Percentiles rank a stretch among this genome's conserved stretches.
These are phyloP conservation scores for Tillandsia fasciculata DNA, from an alignment of 176 grass and related monocot species.

Conservation along the genomic window DNA sequence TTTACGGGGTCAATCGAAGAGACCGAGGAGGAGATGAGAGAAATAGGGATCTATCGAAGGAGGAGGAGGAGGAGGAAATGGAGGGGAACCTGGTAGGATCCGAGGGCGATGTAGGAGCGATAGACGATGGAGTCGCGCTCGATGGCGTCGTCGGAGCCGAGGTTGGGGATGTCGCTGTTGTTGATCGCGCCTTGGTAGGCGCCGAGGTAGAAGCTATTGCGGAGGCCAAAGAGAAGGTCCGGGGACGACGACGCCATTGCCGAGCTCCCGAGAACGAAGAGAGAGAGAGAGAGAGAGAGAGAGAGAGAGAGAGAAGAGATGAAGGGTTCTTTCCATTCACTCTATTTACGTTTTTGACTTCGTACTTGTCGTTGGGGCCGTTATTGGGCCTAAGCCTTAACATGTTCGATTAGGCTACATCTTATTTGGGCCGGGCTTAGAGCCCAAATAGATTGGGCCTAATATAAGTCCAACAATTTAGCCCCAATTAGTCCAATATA, in stretches of 20 bases:
- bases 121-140: slow-evolving; percentile 87
- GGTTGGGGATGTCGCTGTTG: slow-evolving; percentile 74
- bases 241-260: slow-evolving; percentile 41
- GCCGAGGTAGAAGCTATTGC: slow-evolving; percentile 94
- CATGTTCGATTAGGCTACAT: too few species aligned
- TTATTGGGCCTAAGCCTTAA: too few species aligned
- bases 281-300: background rate
- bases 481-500: too few species aligned
- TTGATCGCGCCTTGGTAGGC: slow-evolving; percentile 97
- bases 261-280: background rate
- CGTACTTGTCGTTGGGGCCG: too few species aligned
- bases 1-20: background rate
- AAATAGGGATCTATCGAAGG: background rate
- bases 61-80: background rate
- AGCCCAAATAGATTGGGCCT: too few species aligned
- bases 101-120: slow-evolving; percentile 92
- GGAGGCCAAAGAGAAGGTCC: slow-evolving; percentile 79
- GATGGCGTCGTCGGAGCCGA: slow-evolving; percentile 51
- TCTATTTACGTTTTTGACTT: background rate
- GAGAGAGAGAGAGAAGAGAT: background rate
- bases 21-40: background rate
- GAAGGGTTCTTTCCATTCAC: background rate
- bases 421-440: too few species aligned
- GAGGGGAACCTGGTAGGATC: slow-evolving; percentile 62
- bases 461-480: too few species aligned